Base-by-base conservation (phyloP, 164 flowering plant species). In the Vitis riparia region DNA sequence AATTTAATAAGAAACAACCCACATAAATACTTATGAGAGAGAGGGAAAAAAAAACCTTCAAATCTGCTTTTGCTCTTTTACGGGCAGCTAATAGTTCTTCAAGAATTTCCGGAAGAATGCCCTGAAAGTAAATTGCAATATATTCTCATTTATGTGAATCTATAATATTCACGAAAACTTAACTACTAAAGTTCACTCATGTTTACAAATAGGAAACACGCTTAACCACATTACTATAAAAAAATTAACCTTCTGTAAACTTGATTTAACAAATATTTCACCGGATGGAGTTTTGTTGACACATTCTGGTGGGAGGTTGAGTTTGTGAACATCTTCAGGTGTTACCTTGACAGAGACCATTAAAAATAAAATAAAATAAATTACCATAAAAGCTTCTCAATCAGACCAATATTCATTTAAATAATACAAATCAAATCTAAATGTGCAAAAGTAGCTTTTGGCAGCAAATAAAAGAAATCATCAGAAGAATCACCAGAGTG, bases 81-180 rank as follows among this genome's bases (percentile, higher is more conserved):
- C 99, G 97, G 79, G 99, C 99, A 77, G 91, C 63, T 78, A 96
- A 68, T 52, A 93, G 79, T 73, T 93, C 99, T 78, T 93, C 97
- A 71, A 93, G 94, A 79, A 93, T 93, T 85, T 93, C 98, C 27
- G 99, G 97, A 80, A 96, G 97, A 69, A 96, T 96, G 11, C 99
- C 99, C 99, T 93, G 87, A 75, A 78, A 69, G 23, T 14, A 32
- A 50, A 69, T 62, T 55, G 29, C 15, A 17, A 44, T 56, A 63
- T 17, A 65, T 55, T 17, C 14, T 32, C 9, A 71, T 9, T 51
- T 50, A 19, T 67, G 5, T 37, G 0, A 66, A 51, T 27, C 11
- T 53, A 16, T 1, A 53, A 12, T 56, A 11, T 19, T 23, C n/a
- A 3, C 14, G 7, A 69, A 27, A 27, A 69, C 14, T 14, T n/a